Percentiles rank a stretch among this genome's conserved stretches.
phyloP scores from a whole-genome alignment of 768 basidiomycete genomes.

The Collybiopsis confluens region DNA sequence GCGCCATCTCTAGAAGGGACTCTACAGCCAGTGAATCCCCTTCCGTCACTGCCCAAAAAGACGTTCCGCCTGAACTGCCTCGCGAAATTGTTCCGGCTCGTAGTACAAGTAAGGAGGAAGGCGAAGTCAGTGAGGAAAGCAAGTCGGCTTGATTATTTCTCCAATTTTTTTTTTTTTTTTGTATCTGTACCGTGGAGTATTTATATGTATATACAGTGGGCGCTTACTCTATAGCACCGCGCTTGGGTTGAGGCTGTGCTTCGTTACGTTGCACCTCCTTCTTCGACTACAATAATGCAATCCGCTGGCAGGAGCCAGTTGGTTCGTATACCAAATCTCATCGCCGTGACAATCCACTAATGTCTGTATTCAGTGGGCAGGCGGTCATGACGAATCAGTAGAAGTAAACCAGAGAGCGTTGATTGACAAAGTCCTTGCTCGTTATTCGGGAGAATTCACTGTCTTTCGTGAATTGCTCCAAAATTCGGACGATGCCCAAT shows the following conservation, averaged over 20 bases:
- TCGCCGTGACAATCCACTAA: neutral
- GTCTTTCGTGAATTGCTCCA: conserved; percentile 75
- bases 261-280: neutral
- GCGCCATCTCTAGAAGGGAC: conserved; percentile 1
- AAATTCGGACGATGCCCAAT: conserved; percentile 91
- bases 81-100: neutral
- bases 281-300: neutral
- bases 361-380: conserved; percentile 4
- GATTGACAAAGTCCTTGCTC: conserved; percentile 93
- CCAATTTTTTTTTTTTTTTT: neutral
- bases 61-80: neutral
- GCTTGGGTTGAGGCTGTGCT: neutral
- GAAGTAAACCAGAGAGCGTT: conserved; percentile 80
- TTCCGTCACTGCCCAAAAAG: conserved; percentile 1
- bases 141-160: neutral
- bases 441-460: conserved; percentile 94
- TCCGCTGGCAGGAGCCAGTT: neutral
- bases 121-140: conserved; percentile 7
- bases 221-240: neutral
- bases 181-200: neutral
- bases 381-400: conserved; percentile 9
- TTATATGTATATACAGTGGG: neutral
- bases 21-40: conserved; percentile 7
- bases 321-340: neutral
- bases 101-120: conserved; percentile 7